These are phyloP conservation scores for Zizania palustris DNA, from an alignment of 202 grass and related monocot species.

Conservation along the genomic window DNA sequence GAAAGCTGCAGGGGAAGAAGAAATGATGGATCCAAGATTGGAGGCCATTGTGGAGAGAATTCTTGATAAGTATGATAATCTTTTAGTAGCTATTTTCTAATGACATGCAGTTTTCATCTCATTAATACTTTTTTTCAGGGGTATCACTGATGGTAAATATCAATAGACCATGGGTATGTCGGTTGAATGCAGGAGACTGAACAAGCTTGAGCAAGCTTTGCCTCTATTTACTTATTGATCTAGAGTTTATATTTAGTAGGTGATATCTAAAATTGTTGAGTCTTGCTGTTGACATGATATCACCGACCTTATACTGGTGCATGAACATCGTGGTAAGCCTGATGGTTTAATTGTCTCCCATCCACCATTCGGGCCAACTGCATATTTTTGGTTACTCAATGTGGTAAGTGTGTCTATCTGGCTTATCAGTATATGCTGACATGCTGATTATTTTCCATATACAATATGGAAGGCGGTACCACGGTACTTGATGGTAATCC, in stretches of 20 bases:
- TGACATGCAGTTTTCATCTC: constrained; percentile 2
- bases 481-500: constrained; percentile 11
- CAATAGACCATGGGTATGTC: constrained; percentile 96
- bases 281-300: no score
- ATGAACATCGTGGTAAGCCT: no score
- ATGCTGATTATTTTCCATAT: background rate
- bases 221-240: background rate
- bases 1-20: constrained; percentile 54
- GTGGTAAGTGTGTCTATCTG: no score
- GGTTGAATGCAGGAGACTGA: constrained; percentile 82
- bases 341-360: no score
- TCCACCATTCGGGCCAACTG: no score
- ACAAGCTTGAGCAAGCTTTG: constrained; percentile 72
- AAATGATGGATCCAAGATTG: constrained; percentile 72
- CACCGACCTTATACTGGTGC: no score
- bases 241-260: constrained; percentile 46
- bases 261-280: constrained; percentile 83
- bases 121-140: constrained; percentile 48
- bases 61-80: constrained; percentile 71
- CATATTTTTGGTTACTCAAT: no score
- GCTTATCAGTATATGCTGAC: background rate
- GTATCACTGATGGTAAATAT: constrained; percentile 87
- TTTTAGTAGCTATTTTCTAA: background rate
- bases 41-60: constrained; percentile 87
- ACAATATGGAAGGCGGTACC: background rate